phyloP scores from a whole-genome alignment of 139 green algal species.

The Parachlorella kessleri region DNA sequence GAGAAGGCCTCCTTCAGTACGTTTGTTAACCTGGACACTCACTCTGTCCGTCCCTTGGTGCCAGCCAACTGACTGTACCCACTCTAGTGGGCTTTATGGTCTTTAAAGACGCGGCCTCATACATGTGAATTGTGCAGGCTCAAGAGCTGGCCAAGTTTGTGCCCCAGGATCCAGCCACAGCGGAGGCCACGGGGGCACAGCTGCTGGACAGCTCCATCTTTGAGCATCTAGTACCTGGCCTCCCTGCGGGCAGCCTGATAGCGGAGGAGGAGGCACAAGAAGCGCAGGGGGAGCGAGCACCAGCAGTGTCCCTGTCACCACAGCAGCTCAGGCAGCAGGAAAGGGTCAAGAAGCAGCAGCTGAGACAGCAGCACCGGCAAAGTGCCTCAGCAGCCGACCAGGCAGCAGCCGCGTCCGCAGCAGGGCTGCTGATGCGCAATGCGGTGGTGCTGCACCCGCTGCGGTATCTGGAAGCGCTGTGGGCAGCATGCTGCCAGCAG shows the following conservation, averaged over 20 bases:
- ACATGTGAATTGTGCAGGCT: slow-evolving; percentile 14
- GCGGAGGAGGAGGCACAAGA: not conserved
- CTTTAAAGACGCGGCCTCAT: too few species aligned
- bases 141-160: slow-evolving; percentile 40
- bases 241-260: not conserved
- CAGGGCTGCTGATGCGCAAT: not conserved
- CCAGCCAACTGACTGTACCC: too few species aligned
- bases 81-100: too few species aligned
- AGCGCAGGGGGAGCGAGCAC: not conserved
- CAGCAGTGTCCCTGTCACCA: slow-evolving; percentile 22
- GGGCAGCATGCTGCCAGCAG: slow-evolving; percentile 52
- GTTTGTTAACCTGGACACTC: too few species aligned
- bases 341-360: not conserved
- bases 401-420: not conserved
- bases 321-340: not conserved
- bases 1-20: too few species aligned
- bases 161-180: not conserved
- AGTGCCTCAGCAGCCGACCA: not conserved
- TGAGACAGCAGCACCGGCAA: not conserved
- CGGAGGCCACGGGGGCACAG: slow-evolving; percentile 1
- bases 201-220: not conserved
- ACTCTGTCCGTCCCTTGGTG: too few species aligned
- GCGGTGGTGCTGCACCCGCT: slow-evolving; percentile 45
- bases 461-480: slow-evolving; percentile 68
- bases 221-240: slow-evolving; percentile 22